Base-by-base conservation (phyloP, 2,329 filamentous ascomycete species). In the Aspergillus alliaceus region DNA sequence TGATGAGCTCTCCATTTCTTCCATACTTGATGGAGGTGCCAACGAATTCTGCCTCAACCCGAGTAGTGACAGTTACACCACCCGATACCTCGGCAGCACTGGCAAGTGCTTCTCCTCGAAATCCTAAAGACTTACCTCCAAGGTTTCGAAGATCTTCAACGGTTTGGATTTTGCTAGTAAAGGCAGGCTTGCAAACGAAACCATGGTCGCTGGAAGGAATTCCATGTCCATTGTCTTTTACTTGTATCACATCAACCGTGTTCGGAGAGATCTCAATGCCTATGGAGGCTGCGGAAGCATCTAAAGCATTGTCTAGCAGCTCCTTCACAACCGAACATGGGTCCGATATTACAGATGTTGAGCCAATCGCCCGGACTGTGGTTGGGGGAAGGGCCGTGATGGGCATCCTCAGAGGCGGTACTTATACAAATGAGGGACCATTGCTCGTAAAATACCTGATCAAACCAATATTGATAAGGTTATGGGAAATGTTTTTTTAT, bases 301-400 rank as follows among this genome's bases (percentile, higher is more conserved):
- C 86, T 11, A 89, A 76, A n/a, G 85, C 80, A 68, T 89, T 89
- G 59, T 89, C 86, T 37, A 89, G 70, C 37, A 89, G 80, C 67
- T 89, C 86, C 68, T 88, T 88, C 54, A 86, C 80, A 9, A 85
- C 77, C 2, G 83, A 83, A 58, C 76, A 79, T 7, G 84, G 75
- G 64, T 86, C 82, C 9, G 80, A 78, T 50, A 88, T 76, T 22
- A 82, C 80, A 61, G 86, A 84, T 14, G 80, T 77, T 25, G 84
- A 84, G 56, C 83, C 79, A 58, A 88, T 81, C 57, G 80, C 79
- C 56, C 79, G 77, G 35, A 80, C 75, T 57, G 76, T 74, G 15
- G 65, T 66, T 42, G 71, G 69, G 20, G 77, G 72, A 57, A 82
- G 73, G 51, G 75, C 71, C 62, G 69, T 66, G 65, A 81, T 81